phyloP scores from a whole-genome alignment of 2,329 filamentous ascomycete species.

The Trichoderma aggressivum region DNA sequence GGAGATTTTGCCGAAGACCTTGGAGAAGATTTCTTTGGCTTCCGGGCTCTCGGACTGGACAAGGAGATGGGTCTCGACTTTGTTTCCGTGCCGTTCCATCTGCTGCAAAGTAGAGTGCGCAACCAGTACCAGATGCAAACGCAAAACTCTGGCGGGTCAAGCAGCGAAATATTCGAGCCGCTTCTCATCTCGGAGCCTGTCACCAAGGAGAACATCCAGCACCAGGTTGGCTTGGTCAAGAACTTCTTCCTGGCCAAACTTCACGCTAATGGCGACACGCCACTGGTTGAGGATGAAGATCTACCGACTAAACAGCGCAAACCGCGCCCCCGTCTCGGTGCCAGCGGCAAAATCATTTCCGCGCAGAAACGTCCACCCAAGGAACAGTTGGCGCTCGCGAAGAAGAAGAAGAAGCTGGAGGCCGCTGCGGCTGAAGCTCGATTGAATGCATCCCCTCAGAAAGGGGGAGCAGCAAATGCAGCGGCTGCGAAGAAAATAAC shows the following conservation, averaged over 20 bases:
- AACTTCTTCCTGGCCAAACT: conserved; percentile 90
- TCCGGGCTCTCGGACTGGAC: conserved; percentile 90
- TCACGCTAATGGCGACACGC: conserved; percentile 74
- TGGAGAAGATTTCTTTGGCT: conserved; percentile 98
- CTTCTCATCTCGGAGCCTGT: conserved; percentile 72
- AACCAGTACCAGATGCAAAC: conserved; percentile 78
- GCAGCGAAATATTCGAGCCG: conserved; percentile 61
- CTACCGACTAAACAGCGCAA: conserved; percentile 86
- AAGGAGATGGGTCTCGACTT: conserved; percentile 84
- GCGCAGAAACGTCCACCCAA: conserved; percentile 79
- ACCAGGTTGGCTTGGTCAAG: conserved; percentile 82
- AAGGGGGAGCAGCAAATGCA: conserved; percentile 35
- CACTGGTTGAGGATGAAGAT: conserved; percentile 90
- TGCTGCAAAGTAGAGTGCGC: conserved; percentile 87
- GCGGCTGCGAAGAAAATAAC: conserved; percentile 55
- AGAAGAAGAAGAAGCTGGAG: conserved; percentile 82
- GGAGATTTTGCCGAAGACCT: conserved; percentile 98
- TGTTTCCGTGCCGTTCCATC: conserved; percentile 87
- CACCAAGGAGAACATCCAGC: conserved; percentile 70
- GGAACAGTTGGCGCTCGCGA: conserved; percentile 78
- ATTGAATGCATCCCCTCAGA: conserved; percentile 36
- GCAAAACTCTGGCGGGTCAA: conserved; percentile 56
- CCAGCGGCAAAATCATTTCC: conserved; percentile 80
- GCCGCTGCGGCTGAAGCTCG: conserved; percentile 52
- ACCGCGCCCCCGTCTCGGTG: conserved; percentile 61